Evolutionary conservation across 208 protist genomes (phyloP).

Genomic region (Giardia duodenalis): DNA sequence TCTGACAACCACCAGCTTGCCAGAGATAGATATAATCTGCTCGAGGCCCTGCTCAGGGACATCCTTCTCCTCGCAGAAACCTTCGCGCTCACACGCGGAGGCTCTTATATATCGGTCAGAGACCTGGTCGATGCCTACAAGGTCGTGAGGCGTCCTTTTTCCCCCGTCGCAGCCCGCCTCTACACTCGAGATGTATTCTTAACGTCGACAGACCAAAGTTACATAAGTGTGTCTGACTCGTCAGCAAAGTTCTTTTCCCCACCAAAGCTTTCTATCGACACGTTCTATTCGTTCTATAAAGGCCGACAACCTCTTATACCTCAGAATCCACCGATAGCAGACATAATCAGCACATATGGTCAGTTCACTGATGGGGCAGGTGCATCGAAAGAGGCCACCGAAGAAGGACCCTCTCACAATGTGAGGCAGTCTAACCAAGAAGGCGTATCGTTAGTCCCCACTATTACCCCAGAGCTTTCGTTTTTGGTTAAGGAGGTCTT

Average conservation of each 20-base stretch:
- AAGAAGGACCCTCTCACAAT: too few relatives aligned
- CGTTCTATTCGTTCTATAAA: background rate
- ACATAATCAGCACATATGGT: background rate
- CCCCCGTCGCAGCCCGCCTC: background rate
- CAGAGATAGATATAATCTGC: background rate
- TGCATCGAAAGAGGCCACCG: too few relatives aligned
- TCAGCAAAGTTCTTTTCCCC: background rate
- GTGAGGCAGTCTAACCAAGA: background rate
- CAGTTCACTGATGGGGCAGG: background rate
- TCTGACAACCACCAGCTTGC: too few relatives aligned
- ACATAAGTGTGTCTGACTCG: background rate
- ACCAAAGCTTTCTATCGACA: background rate
- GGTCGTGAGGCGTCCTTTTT: background rate
- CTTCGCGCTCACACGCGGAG: background rate
- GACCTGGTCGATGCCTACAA: background rate
- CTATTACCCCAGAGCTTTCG: background rate
- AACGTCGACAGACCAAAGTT: too few relatives aligned
- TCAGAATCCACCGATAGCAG: background rate
- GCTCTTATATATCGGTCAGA: background rate
- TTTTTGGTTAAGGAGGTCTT: background rate
- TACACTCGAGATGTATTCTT: background rate
- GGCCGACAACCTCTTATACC: background rate
- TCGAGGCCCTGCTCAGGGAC: background rate
- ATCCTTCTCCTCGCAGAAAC: background rate
- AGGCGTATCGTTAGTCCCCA: background rate